Evolutionary conservation across 2,329 filamentous ascomycete genomes (phyloP), one percentile per base, ranked within the genome.

Genomic region (Trichoderma asperellum): DNA sequence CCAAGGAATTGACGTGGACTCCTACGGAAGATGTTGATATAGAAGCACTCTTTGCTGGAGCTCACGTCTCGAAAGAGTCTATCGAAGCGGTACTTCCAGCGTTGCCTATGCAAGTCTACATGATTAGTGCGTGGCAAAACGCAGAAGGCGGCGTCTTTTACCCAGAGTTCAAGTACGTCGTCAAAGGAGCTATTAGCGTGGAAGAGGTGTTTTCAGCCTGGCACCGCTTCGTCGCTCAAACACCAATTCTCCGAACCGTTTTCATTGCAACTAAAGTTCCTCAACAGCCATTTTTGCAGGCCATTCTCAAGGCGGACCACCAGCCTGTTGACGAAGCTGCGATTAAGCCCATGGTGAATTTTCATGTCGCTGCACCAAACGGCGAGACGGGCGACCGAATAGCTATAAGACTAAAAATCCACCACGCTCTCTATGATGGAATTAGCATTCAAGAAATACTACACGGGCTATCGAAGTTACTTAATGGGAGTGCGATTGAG

Each of bases 391-490:
- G 71, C 0, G 49, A 71, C 0, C 71, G 73, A 0, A 70, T 72
- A 73, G 52, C 71, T 0, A 67, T 89, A 4, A 80, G 85, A 2
- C 82, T 93, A 5, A 83, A 83, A 32, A 90, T 97, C 5, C 94
- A 97, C 72, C 94, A 98, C 77, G 92, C 92, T 0, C 83, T 97
- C 0, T 98, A 97, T 76, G 95, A 97, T 77, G 94, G 90, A 6
- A 85, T 96, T 70, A 96, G 92, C 74, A 82, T 97, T 5, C 87
- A 89, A 0, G 76, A 85, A 0, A 80, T 97, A 6, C 81, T 93
- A 27, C 76, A 84, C 2, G 75, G 78, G 16, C 61, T 74, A 11
- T 71, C 73, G 29, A 62, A 73, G 47, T 32, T 73, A 14, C 18
- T 72, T 2, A 34, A 21, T 64, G 74, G 29, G 37, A 57, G 53